Evolutionary conservation across 495 filamentous ascomycete genomes (phyloP).

Genomic region (Neurospora hispaniola): DNA sequence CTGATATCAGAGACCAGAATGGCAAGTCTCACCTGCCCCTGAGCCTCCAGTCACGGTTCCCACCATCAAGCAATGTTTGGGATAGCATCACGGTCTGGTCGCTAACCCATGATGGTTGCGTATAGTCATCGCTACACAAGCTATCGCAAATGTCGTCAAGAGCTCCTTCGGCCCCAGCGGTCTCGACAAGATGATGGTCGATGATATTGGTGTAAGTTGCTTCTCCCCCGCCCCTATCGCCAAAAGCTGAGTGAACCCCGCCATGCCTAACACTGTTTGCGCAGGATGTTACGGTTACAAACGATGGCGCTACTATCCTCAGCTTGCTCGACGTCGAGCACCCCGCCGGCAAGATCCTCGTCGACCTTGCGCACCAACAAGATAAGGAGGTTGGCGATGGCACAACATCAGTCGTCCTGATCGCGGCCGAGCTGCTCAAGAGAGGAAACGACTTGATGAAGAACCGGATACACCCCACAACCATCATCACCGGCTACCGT

Average conservation of each 20-base stretch:
- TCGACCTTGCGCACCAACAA: conserved; percentile 95
- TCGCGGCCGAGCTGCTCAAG: conserved; percentile 89
- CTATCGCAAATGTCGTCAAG: conserved; percentile 97
- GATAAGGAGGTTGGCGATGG: conserved; percentile 98
- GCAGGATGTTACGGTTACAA: conserved; percentile 96
- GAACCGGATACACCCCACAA: conserved; percentile 99
- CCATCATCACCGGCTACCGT: conserved; percentile 96
- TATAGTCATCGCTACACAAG: conserved; percentile 84
- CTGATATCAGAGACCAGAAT: conserved; percentile 94
- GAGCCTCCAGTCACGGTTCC: not conserved
- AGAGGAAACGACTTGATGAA: conserved; percentile 97
- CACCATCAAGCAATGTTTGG: not conserved
- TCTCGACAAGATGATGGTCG: conserved; percentile 99
- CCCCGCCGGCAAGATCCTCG: conserved; percentile 95
- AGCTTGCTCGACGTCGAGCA: conserved; percentile 93
- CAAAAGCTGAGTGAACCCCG: not conserved
- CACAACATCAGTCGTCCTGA: conserved; percentile 94
- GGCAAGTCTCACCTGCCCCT: conserved; percentile 40
- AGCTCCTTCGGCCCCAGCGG: conserved; percentile 96
- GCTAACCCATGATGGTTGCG: conserved; percentile 10
- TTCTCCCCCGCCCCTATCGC: conserved; percentile 5
- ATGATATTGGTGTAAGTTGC: conserved; percentile 81
- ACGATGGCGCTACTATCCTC: conserved; percentile 96
- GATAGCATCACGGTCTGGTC: conserved; percentile 8
- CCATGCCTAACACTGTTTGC: conserved; percentile 8